Evolutionary conservation across 768 basidiomycete species (phyloP).

Genomic region (Leccinum fibrillosum): DNA sequence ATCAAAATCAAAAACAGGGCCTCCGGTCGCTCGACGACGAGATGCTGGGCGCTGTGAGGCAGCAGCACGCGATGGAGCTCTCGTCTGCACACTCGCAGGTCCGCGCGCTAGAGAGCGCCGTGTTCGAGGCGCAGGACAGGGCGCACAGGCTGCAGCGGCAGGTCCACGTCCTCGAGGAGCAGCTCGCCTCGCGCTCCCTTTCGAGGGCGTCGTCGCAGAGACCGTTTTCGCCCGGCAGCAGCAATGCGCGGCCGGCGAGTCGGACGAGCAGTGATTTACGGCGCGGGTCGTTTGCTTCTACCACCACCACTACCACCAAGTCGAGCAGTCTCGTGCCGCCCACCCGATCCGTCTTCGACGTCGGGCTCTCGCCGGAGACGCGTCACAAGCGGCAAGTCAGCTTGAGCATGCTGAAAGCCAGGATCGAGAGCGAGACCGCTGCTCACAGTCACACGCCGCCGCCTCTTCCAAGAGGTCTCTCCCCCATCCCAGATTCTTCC

Average conservation of each 20-base stretch:
- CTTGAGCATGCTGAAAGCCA: slow-evolving; percentile 85
- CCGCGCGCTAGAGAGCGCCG: slow-evolving; percentile 66
- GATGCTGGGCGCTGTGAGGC: slow-evolving; percentile 61
- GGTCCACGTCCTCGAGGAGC: slow-evolving; percentile 61
- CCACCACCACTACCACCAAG: too few species aligned
- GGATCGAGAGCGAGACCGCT: slow-evolving; percentile 79
- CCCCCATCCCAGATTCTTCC: slow-evolving; percentile 42
- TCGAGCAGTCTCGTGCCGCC: slow-evolving; percentile 35
- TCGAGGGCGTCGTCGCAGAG: slow-evolving; percentile 41
- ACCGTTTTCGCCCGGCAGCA: slow-evolving; percentile 42
- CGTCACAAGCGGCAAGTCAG: slow-evolving; percentile 81
- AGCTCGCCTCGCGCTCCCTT: slow-evolving; percentile 48
- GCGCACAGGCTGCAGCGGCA: slow-evolving; percentile 69
- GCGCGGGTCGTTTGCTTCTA: slow-evolving; percentile 32
- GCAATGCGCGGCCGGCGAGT: slow-evolving; percentile 39
- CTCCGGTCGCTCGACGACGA: slow-evolving; percentile 68
- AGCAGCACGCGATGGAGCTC: slow-evolving; percentile 78
- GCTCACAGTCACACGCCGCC: slow-evolving; percentile 44
- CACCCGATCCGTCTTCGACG: slow-evolving; percentile 63
- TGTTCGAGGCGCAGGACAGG: slow-evolving; percentile 71
- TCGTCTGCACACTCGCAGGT: slow-evolving; percentile 79
- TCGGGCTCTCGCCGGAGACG: slow-evolving; percentile 68
- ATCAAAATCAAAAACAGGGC: not conserved
- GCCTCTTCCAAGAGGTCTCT: slow-evolving; percentile 46
- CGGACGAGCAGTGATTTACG: slow-evolving; percentile 39